Evolutionary conservation across 352 stramenopile genomes (phyloP).

Genomic region (Pythium phragmitis): DNA sequence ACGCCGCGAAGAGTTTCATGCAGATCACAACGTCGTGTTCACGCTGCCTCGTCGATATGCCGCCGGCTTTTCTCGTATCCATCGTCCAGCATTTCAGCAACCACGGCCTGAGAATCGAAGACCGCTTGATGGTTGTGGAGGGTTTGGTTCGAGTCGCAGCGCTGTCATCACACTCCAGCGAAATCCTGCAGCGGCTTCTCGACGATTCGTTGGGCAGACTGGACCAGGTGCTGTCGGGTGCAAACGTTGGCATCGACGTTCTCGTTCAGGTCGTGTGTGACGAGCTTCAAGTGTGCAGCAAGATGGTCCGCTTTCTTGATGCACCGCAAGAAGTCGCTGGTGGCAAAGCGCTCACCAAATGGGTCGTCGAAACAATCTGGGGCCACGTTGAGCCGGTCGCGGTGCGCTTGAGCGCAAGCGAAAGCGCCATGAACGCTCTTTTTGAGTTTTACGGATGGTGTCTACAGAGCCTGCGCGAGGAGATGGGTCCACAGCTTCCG

Average conservation of each 20-base stretch:
- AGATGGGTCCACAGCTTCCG: slow-evolving; percentile 51
- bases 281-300: slow-evolving; percentile 69
- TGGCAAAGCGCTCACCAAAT: slow-evolving; percentile 44
- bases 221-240: slow-evolving; percentile 38
- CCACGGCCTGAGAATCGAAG: slow-evolving; percentile 39
- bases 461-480: slow-evolving; percentile 57
- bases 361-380: slow-evolving; percentile 53
- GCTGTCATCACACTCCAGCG: slow-evolving; percentile 44
- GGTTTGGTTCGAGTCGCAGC: slow-evolving; percentile 55
- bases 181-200: slow-evolving; percentile 52
- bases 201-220: slow-evolving; percentile 47
- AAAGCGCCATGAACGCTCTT: slow-evolving; percentile 50
- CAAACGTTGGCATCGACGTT: slow-evolving; percentile 7
- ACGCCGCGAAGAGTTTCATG: slow-evolving; percentile 73
- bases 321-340: slow-evolving; percentile 50
- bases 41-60: slow-evolving; percentile 43
- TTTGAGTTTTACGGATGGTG: slow-evolving; percentile 76
- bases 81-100: slow-evolving; percentile 47
- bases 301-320: slow-evolving; percentile 66
- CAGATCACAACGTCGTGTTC: slow-evolving; percentile 58
- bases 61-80: slow-evolving; percentile 39
- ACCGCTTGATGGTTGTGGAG: slow-evolving; percentile 66
- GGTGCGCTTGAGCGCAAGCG: slow-evolving; percentile 37
- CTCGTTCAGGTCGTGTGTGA: slow-evolving; percentile 32
- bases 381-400: slow-evolving; percentile 51